phyloP scores from a whole-genome alignment of 495 filamentous ascomycete genomes.

The Durotheca rogersii region DNA sequence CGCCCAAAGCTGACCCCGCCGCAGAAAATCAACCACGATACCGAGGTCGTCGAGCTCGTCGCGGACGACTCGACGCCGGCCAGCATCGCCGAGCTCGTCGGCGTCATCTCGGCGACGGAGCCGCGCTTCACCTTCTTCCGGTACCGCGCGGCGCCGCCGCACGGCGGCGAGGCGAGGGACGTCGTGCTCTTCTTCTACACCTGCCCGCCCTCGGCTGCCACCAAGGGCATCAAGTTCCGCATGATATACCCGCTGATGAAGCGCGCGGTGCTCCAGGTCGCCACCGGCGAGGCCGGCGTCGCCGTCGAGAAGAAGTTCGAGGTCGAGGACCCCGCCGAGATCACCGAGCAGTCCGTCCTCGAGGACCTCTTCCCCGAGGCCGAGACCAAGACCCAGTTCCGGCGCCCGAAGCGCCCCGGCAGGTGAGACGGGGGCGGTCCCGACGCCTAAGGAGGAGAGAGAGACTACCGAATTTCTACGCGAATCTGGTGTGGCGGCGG shows the following conservation, averaged over 20 bases:
- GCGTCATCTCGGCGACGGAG: constrained; percentile 73
- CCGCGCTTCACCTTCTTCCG: constrained; percentile 92
- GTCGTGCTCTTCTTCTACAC: constrained; percentile 92
- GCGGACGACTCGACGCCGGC: constrained; percentile 50
- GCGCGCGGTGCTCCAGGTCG: constrained; percentile 65
- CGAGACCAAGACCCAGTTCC: constrained; percentile 72
- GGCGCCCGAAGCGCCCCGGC: constrained; percentile 87
- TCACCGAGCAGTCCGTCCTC: constrained; percentile 67
- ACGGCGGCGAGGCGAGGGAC: constrained; percentile 56
- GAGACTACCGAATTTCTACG: no score
- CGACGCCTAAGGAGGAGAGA: no score
- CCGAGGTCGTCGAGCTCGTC: constrained; percentile 77
- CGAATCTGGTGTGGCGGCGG: no score
- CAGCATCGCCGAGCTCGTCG: constrained; percentile 51
- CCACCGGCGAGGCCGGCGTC: constrained; percentile 68
- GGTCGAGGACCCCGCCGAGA: constrained; percentile 67
- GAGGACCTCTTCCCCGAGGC: constrained; percentile 76
- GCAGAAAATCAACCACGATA: constrained; percentile 71
- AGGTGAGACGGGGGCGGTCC: constrained; percentile 38
- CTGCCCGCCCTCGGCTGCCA: constrained; percentile 67
- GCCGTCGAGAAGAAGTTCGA: constrained; percentile 72
- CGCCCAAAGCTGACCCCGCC: not conserved
- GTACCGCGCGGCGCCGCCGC: constrained; percentile 50
- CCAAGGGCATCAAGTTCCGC: constrained; percentile 78
- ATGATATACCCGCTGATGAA: constrained; percentile 94